A percentile compares a stretch with the other conserved stretches of the same genome.
Conservation (phyloP, 2,329 filamentous ascomycete genomes). For the Myriosclerotinia scirpicola region DNA sequence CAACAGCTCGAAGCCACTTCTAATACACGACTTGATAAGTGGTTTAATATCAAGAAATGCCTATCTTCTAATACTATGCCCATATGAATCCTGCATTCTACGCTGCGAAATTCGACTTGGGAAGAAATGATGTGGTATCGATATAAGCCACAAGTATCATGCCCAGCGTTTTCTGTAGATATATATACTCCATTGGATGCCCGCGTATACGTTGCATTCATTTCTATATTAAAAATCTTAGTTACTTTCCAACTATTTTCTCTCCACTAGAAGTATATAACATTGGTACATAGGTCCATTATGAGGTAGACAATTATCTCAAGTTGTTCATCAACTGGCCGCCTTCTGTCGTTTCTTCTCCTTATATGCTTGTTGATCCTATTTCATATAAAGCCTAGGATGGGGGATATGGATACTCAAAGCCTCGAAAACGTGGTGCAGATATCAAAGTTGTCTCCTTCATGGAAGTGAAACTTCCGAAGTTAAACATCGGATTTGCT, state of each 20-base stretch:
- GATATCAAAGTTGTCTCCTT: not conserved
- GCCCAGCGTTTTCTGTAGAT: not conserved
- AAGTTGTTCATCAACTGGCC: not conserved
- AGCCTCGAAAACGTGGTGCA: not conserved
- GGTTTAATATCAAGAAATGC: not conserved
- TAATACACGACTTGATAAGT: not conserved
- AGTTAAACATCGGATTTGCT: not conserved
- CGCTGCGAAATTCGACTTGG: not conserved
- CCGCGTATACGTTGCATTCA: not conserved
- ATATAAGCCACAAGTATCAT: not conserved
- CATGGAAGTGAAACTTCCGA: not conserved
- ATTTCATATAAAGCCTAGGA: not conserved
- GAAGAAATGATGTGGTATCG: not conserved
- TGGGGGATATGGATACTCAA: not conserved
- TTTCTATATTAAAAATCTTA: not conserved
- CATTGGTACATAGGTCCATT: not conserved
- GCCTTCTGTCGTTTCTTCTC: not conserved
- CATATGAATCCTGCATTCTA: not conserved
- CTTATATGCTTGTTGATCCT: not conserved
- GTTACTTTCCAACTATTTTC: not conserved
- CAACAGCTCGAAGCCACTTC: not conserved
- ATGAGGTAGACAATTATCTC: constrained; percentile 10
- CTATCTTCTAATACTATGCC: not conserved
- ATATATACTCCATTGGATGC: not conserved
- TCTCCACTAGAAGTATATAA: not conserved